Base-by-base conservation (phyloP, 495 filamentous ascomycete genomes). In the Viridothelium virens region DNA sequence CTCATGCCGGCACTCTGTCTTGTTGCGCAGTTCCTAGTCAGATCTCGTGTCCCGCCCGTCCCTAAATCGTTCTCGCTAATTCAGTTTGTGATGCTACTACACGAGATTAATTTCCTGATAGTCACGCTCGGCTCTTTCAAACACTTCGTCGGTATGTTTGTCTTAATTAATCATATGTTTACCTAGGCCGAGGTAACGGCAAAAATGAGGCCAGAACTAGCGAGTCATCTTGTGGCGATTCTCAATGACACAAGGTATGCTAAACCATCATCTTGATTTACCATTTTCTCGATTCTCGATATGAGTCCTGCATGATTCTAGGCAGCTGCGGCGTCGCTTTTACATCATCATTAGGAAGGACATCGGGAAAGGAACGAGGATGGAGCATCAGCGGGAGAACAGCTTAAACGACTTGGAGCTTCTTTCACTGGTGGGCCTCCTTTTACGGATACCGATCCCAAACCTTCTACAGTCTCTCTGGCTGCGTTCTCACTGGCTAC, bases 161-260 rank as follows among this genome's bases (percentile, higher is more conserved):
- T 76, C 1, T 85, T 85, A 1, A 69, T 86, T 16, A 86, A 84
- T 74, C 88, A 81, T 70, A 69, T 87, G 1, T 77, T 82, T 0
- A 73, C 78, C 0, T 87, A 86, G 68, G 85, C 81, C 2, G 14
- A 14, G 31, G 70, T 82, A 3, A 65, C 65, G 0, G 67, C 74
- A 3, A 82, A 83, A 14, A 78, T 86, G 72, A 70, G 77, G 2
- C 41, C 72, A 3, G 75, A 76, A 5, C 71, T 87, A 0, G 78
- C 82, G 34, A 81, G 79, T 39, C 73, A 76, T 63, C 61, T 76
- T 6, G 63, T 73, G 12, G 62, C 73, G 5, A 74, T 73, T 44
- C 12, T 71, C 34, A 76, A 76, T 65, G 73, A 33, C 18, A 71
- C 74, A 44, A 44, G 41, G 41, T 44, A 25, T 25, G 25, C 25